Percentiles rank a stretch among this genome's conserved stretches.
phyloP scores from a whole-genome alignment of 352 stramenopile species.

The Phytophthora sojae region DNA sequence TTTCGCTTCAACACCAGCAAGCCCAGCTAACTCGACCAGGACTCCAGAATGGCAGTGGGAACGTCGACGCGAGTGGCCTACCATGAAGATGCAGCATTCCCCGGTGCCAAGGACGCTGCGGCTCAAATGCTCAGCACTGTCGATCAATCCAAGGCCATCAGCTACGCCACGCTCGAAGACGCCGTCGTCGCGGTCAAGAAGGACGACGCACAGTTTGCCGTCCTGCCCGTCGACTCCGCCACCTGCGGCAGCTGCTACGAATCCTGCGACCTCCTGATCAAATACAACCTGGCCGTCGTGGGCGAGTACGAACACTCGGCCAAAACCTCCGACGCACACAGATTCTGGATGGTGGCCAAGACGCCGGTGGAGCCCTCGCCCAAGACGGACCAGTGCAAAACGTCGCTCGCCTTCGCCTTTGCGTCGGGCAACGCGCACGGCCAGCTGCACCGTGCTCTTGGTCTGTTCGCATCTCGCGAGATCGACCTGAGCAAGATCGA shows the following conservation, averaged over 20 bases:
- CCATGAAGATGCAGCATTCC: constrained; percentile 2
- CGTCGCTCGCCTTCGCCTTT: constrained; percentile 78
- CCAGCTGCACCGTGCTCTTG: constrained; percentile 69
- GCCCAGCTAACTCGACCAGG: not conserved
- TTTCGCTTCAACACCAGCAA: constrained; percentile 22
- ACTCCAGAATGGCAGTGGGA: constrained; percentile 17
- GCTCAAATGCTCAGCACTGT: constrained; percentile 18
- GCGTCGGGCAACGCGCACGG: constrained; percentile 64
- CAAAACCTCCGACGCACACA: constrained; percentile 4
- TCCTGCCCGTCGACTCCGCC: constrained; percentile 96
- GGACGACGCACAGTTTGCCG: constrained; percentile 93
- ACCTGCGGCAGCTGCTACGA: constrained; percentile 96
- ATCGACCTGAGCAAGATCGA: constrained; percentile 81
- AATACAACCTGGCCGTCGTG: constrained; percentile 74
- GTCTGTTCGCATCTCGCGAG: constrained; percentile 64
- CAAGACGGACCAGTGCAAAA: constrained; percentile 58
- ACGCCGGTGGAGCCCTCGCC: constrained; percentile 29
- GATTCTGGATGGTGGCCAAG: constrained; percentile 91
- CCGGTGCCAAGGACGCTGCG: constrained; percentile 26
- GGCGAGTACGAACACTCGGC: constrained; percentile 54
- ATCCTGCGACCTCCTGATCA: constrained; percentile 92
- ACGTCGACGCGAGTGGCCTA: constrained; percentile 26
- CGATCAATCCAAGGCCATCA: constrained; percentile 19
- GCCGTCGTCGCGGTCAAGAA: constrained; percentile 67
- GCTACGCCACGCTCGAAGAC: constrained; percentile 45